Base-by-base conservation (phyloP, 2,329 filamentous ascomycete species). In the Colletotrichum endophyticum region DNA sequence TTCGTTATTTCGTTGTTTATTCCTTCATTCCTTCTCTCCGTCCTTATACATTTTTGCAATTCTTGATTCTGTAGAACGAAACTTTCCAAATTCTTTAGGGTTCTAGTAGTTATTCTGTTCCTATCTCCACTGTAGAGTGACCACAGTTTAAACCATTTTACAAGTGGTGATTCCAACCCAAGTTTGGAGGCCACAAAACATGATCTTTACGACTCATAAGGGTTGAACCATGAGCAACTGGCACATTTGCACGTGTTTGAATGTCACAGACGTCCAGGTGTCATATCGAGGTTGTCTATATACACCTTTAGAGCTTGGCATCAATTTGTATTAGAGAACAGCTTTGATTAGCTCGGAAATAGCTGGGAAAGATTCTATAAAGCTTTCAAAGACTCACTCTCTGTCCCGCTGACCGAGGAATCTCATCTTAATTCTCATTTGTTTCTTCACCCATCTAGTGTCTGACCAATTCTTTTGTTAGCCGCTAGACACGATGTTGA, bases 1-100 rank as follows among this genome's bases (percentile, higher is more conserved):
- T 30, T 32, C 30, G 1, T 32, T 0, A 32, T 0, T 32, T 32
- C 30, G 0, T 32, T 12, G 2, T 0, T 32, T 32, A 9, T 32
- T 32, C 30, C 30, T 32, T 12, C 0, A 5, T 0, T 32, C 9
- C 11, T 32, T 0, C 0, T 32, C 30, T 32, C 0, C 30, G 11
- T 32, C 1, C 30, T 0, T 32, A 32, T 32, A 32, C 30, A 32
- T 32, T 32, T 32, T 1, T 32, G 30, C 30, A 32, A 32, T 32
- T 32, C 6, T 12, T 32, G 0, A 32, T 32, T 32, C 30, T 0
- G 30, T 32, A 32, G 0, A 32, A 32, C 30, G 30, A 32, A 32
- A 12, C 1, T 12, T 11, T 12, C 30, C 30, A 32, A 1, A 32
- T 0, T 32, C 30, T 32, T 32, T 1, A 32, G 30, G 11, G 30